Evolutionary conservation across 2,329 filamentous ascomycete species (phyloP), one percentile per base, ranked within the genome.

Genomic region (Cordyceps cateniannulata): DNA sequence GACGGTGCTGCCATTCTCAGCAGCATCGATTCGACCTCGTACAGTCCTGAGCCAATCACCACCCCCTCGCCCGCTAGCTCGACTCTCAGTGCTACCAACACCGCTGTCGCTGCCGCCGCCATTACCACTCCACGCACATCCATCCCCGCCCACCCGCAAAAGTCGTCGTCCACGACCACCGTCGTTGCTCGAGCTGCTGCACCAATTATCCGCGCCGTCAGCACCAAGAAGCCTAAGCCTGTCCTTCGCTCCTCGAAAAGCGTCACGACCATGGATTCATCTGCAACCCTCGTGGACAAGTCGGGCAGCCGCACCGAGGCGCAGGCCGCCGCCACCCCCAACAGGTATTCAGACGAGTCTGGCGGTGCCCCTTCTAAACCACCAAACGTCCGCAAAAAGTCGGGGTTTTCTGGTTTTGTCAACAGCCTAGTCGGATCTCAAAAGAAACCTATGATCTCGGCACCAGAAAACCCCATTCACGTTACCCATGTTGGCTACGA

Each of bases 401-500:
- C 89, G 56, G 91, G 90, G 62, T 91, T 96, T 71, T 92, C 90
- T 18, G 90, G 87, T 66, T 92, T 96, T 69, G 87, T 96, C 79
- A 93, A 87, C 73, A 93, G 88, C 72, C 72, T 88, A 63, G 86
- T 96, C 62, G 89, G 90, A 66, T 93, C 92, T 40, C 92, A 90
- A 58, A 90, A 93, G 75, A 91, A 92, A 65, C 91, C 95, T 51
- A 86, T 93, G 74, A 99, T 99, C 69, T 98, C 95, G n/a, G 91
- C 92, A 42, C 95, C 95, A 59, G 93, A 96, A 75, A 98, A 99
- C 69, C 95, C 95, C 53, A 92, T 98, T 63, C 95, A 98, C 76
- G 91, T 99, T 69, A 98, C 93, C 61, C 95, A 99, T 75, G 95
- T 99, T 66, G 93, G 93, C 68, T 97, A 96, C 73, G 93, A 99